Evolutionary conservation across 106 monocot species (phyloP).

Genomic region (Phalaenopsis equestris): DNA sequence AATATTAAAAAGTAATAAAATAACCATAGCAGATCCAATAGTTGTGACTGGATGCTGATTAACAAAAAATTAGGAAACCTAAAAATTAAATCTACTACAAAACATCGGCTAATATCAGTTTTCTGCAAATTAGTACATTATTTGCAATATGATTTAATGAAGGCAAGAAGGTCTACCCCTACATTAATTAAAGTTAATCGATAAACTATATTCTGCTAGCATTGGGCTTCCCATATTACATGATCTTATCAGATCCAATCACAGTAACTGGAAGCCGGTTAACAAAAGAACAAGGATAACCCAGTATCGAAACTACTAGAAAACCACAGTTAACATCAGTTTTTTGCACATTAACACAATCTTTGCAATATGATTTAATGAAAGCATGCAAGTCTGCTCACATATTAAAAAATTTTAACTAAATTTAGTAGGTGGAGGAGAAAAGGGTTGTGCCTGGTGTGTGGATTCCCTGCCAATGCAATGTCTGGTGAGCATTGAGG

Average conservation of each 20-base stretch:
- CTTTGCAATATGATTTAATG: too few species aligned
- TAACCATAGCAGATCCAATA: background rate
- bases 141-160: background rate
- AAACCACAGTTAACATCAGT: too few species aligned
- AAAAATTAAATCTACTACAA: background rate
- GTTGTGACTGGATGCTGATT: background rate
- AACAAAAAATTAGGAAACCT: background rate
- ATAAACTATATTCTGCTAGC: too few species aligned
- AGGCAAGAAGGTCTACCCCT: background rate
- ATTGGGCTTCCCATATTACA: too few species aligned
- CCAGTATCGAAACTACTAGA: too few species aligned
- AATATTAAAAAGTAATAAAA: background rate
- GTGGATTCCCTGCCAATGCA: background rate
- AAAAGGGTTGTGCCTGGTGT: background rate
- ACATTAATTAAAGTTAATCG: too few species aligned
- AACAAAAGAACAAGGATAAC: too few species aligned
- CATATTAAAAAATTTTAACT: background rate
- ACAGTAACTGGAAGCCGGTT: too few species aligned
- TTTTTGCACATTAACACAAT: too few species aligned
- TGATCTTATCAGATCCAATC: too few species aligned
- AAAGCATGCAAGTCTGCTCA: background rate
- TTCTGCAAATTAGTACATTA: background rate
- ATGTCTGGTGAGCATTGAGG: background rate
- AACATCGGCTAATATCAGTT: background rate
- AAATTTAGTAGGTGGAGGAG: background rate